Conservation (phyloP, 2,329 filamentous ascomycete species). For the Teratosphaeria destructans region DNA sequence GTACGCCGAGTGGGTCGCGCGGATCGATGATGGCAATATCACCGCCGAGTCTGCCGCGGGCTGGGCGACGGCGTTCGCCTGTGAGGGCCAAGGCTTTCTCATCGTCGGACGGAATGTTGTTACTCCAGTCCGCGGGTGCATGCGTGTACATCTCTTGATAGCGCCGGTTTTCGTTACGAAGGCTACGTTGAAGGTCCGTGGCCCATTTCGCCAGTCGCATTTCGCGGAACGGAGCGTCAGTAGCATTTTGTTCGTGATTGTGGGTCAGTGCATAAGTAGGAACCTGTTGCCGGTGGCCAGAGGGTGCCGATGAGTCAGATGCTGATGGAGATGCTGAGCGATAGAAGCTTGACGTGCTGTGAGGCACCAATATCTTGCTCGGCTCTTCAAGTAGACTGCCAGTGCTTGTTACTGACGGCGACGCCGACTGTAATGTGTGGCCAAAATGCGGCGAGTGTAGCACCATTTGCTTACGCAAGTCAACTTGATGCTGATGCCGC, state of each 20-base stretch:
- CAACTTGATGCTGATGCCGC: slow-evolving; percentile 33
- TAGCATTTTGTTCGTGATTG: slow-evolving; percentile 39
- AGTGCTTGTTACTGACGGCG: slow-evolving; percentile 13
- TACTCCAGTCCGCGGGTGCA: slow-evolving; percentile 49
- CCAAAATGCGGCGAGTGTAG: slow-evolving; percentile 13
- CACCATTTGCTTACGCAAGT: slow-evolving; percentile 16
- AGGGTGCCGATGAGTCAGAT: slow-evolving; percentile 16
- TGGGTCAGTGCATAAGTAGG: slow-evolving; percentile 45
- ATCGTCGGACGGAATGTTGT: slow-evolving; percentile 24
- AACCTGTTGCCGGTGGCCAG: slow-evolving; percentile 6
- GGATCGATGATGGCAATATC: slow-evolving; percentile 35
- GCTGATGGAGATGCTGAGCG: slow-evolving; percentile 24
- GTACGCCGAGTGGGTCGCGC: slow-evolving; percentile 69
- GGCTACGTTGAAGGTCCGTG: slow-evolving; percentile 63
- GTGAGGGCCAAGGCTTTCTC: slow-evolving; percentile 15
- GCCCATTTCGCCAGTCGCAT: slow-evolving; percentile 76
- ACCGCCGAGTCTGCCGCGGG: slow-evolving; percentile 24
- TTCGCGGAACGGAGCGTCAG: slow-evolving; percentile 46
- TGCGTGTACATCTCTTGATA: slow-evolving; percentile 50
- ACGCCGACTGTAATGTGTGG: slow-evolving; percentile 7
- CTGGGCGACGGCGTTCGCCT: slow-evolving; percentile 18
- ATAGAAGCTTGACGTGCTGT: slow-evolving; percentile 21
- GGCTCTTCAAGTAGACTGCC: slow-evolving; percentile 18
- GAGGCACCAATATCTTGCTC: slow-evolving; percentile 23
- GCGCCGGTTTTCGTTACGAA: slow-evolving; percentile 60